Percentiles rank a stretch among this genome's conserved stretches.
Evolutionary conservation across 768 basidiomycete species (phyloP).

Genomic region (Cyathus striatus): DNA sequence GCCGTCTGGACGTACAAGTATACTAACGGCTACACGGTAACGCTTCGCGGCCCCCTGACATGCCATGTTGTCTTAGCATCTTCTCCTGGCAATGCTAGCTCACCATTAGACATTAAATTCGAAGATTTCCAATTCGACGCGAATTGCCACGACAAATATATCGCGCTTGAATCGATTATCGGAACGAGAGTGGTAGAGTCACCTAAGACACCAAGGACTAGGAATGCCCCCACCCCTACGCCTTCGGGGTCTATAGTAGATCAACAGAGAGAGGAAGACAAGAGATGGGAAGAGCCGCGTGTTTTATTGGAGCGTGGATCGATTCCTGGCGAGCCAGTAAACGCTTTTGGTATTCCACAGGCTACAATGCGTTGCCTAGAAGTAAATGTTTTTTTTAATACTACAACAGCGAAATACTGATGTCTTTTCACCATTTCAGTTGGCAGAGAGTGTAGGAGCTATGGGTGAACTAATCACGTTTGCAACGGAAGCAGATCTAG

Average conservation of each 20-base stretch:
- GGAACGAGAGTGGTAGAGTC: slow-evolving; percentile 42
- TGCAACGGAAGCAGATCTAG: slow-evolving; percentile 46
- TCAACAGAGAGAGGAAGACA: slow-evolving; percentile 43
- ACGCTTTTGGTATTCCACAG: slow-evolving; percentile 85
- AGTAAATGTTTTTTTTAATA: slow-evolving; percentile 30
- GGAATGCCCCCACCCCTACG: slow-evolving; percentile 16
- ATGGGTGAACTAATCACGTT: slow-evolving; percentile 76
- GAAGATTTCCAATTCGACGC: slow-evolving; percentile 74
- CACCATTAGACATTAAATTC: slow-evolving; percentile 56
- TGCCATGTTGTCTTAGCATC: slow-evolving; percentile 50
- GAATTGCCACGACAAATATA: slow-evolving; percentile 66
- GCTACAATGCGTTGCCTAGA: slow-evolving; percentile 88
- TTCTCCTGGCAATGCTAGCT: slow-evolving; percentile 11
- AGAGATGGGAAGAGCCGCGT: slow-evolving; percentile 63
- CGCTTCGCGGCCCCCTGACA: slow-evolving; percentile 68
- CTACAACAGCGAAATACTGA: slow-evolving; percentile 1
- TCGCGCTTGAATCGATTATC: slow-evolving; percentile 57
- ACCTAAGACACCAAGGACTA: slow-evolving; percentile 29
- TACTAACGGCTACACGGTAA: slow-evolving; percentile 73
- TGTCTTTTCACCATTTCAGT: slow-evolving; percentile 27
- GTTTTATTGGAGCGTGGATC: slow-evolving; percentile 52
- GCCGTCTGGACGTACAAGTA: slow-evolving; percentile 84
- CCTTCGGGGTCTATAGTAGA: slow-evolving; percentile 17
- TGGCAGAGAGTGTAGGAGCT: slow-evolving; percentile 77
- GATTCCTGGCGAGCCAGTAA: slow-evolving; percentile 82